phyloP scores from a whole-genome alignment of 495 filamentous ascomycete species.

The Articulospora tetracladia region DNA sequence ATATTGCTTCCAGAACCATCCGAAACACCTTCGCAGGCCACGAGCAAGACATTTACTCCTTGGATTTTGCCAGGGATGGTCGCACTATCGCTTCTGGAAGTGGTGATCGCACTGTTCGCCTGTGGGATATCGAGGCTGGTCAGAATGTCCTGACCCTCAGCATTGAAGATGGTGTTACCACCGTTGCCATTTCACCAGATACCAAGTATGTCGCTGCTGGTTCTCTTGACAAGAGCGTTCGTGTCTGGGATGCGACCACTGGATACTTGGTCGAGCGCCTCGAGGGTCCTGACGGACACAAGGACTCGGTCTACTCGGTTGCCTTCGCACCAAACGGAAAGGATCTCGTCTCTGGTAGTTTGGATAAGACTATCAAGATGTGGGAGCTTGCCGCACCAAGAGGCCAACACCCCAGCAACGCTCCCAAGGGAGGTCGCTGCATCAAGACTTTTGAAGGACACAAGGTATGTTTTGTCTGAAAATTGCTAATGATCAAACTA shows the following conservation, averaged over 20 bases:
- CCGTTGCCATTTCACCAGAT: slow-evolving; percentile 87
- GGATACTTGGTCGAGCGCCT: slow-evolving; percentile 81
- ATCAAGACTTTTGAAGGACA: slow-evolving; percentile 89
- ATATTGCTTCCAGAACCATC: slow-evolving; percentile 71
- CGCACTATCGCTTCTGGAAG: slow-evolving; percentile 86
- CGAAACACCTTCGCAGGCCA: slow-evolving; percentile 80
- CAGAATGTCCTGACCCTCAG: slow-evolving; percentile 71
- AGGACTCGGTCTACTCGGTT: slow-evolving; percentile 89
- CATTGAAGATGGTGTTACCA: slow-evolving; percentile 89
- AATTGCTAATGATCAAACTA: slow-evolving; percentile 20
- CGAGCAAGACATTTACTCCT: slow-evolving; percentile 92
- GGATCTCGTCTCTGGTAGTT: slow-evolving; percentile 81
- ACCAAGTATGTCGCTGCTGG: slow-evolving; percentile 83
- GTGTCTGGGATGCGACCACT: slow-evolving; percentile 80
- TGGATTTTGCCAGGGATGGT: slow-evolving; percentile 84
- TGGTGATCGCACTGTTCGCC: slow-evolving; percentile 81
- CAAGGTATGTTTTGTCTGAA: slow-evolving; percentile 54
- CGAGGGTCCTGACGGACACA: slow-evolving; percentile 82
- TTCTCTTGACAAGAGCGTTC: slow-evolving; percentile 85
- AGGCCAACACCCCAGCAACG: slow-evolving; percentile 54
- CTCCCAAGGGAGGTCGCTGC: slow-evolving; percentile 73
- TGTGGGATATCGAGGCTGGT: slow-evolving; percentile 81
- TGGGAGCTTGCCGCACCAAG: slow-evolving; percentile 79
- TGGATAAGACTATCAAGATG: slow-evolving; percentile 95
- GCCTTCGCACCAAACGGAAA: slow-evolving; percentile 86